Evolutionary conservation across 2,329 filamentous ascomycete genomes (phyloP), one percentile per base, ranked within the genome.

Genomic region (Phialocephala subalpina): DNA sequence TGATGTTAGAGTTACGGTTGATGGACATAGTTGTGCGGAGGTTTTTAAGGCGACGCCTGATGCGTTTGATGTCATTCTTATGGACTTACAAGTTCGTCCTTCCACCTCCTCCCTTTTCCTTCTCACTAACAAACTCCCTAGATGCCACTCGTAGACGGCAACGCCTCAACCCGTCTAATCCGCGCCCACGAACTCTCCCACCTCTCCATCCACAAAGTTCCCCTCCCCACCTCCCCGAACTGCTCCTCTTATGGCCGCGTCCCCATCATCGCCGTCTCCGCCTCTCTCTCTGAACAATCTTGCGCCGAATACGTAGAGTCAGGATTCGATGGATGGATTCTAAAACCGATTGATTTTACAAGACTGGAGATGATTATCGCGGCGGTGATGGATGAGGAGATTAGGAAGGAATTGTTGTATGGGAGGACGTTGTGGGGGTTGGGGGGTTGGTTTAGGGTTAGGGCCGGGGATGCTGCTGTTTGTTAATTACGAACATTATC

Each of bases 1-100:
- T 55, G 84, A 86, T 9, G 90, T 91, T 8, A 91, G 93, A 71
- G 86, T 92, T 56, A 92, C 90, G 0, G 81, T 87, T 33, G 92
- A 95, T 70, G 92, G 92, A 4, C 86, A 88, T 9, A 90, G 93
- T 78, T 93, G 91, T 74, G 92, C 88, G 1, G 88, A 92, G 40
- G 88, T 85, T 71, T 88, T 94, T 22, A 88, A 92, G 72, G 80
- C 83, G 61, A 86, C 86, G 25, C 66, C 70, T 6, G 60, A 33
- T 2, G 58, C 47, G 11, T 70, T 63, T 36, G 70, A 70, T 62
- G 62, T 70, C n/a, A 70, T 72, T 22, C 58, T 72, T 6, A 72
- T 72, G 69, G 70, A 72, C 57, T 38, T 70, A 1, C 69, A 72
- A 53, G 69, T 68, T 67, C 16, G 29, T 56, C 16, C 16, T 20